These are phyloP conservation scores for Paratinospora sagittata DNA, from an alignment of 164 flowering plant genomes.

Conservation along the genomic window DNA sequence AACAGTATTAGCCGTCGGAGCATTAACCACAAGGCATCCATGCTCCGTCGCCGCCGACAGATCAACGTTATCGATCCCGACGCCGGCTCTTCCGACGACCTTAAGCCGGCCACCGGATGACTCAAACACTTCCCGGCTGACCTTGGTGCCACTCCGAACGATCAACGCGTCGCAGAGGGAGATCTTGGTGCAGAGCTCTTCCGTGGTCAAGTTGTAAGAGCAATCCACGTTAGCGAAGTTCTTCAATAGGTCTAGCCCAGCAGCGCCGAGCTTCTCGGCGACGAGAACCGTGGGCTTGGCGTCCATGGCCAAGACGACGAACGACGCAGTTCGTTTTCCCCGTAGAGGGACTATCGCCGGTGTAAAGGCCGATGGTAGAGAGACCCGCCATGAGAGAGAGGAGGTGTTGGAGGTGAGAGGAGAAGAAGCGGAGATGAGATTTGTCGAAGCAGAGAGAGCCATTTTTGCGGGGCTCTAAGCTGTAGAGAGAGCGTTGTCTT, in stretches of 20 bases:
- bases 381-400: conserved; percentile 20
- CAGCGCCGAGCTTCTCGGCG: conserved; percentile 79
- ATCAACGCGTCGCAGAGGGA: conserved; percentile 86
- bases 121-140: conserved; percentile 72
- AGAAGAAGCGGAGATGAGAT: conserved; percentile 11
- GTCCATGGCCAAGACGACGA: conserved; percentile 28
- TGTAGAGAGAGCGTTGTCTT: no score
- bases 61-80: conserved; percentile 87
- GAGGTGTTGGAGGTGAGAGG: conserved; percentile 13
- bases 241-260: conserved; percentile 57
- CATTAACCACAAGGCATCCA: conserved; percentile 83
- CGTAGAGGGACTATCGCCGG: conserved; percentile 18
- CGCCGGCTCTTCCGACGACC: conserved; percentile 92
- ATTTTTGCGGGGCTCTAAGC: background rate
- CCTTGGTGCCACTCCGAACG: conserved; percentile 86
- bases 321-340: conserved; percentile 8
- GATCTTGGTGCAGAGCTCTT: conserved; percentile 88
- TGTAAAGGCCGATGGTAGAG: conserved; percentile 22
- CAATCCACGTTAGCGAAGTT: conserved; percentile 77
- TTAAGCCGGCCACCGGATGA: conserved; percentile 61
- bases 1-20: conserved; percentile 77
- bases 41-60: conserved; percentile 76
- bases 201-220: conserved; percentile 60
- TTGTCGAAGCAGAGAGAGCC: background rate
- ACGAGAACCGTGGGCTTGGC: conserved; percentile 84